Percentiles rank a stretch among this genome's conserved stretches.
Conservation (phyloP, 768 basidiomycete species). For the Jaapia argillacea region DNA sequence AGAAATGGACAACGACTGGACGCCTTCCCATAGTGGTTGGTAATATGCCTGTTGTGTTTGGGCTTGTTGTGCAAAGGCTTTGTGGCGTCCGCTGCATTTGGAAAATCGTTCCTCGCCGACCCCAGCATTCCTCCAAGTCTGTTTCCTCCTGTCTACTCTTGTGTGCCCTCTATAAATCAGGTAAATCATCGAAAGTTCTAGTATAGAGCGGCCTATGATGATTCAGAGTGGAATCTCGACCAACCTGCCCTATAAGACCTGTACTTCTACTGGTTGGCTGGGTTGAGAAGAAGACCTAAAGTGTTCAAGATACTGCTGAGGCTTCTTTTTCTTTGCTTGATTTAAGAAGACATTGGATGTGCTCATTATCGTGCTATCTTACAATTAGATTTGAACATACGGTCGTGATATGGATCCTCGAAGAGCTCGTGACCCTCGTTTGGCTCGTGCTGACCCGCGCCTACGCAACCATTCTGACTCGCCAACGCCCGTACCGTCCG, state of each 20-base stretch:
- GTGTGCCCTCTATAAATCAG: background rate
- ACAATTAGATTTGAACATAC: constrained; percentile 7
- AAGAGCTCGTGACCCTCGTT: constrained; percentile 71
- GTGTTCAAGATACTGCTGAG: constrained; percentile 97
- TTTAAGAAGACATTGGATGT: constrained; percentile 8
- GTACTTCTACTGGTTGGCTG: constrained; percentile 24
- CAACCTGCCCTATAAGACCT: constrained; percentile 37
- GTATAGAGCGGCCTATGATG: constrained; percentile 42
- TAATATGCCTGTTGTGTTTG: background rate
- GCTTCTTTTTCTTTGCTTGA: constrained; percentile 15
- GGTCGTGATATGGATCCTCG: constrained; percentile 54
- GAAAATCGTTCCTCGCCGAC: background rate
- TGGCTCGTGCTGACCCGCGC: constrained; percentile 56
- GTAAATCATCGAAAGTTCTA: constrained; percentile 2
- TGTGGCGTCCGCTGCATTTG: background rate
- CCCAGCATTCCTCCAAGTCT: background rate
- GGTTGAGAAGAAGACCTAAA: constrained; percentile 71
- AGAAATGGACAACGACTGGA: too few species aligned
- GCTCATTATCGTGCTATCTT: constrained; percentile 9
- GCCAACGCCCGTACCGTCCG: constrained; percentile 6
- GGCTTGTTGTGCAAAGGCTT: background rate
- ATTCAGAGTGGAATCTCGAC: constrained; percentile 92
- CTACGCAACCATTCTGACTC: constrained; percentile 31
- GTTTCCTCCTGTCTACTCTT: background rate
- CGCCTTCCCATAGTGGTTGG: too few species aligned